phyloP scores from a whole-genome alignment of 495 filamentous ascomycete species.

The Penicillium goetzii region DNA sequence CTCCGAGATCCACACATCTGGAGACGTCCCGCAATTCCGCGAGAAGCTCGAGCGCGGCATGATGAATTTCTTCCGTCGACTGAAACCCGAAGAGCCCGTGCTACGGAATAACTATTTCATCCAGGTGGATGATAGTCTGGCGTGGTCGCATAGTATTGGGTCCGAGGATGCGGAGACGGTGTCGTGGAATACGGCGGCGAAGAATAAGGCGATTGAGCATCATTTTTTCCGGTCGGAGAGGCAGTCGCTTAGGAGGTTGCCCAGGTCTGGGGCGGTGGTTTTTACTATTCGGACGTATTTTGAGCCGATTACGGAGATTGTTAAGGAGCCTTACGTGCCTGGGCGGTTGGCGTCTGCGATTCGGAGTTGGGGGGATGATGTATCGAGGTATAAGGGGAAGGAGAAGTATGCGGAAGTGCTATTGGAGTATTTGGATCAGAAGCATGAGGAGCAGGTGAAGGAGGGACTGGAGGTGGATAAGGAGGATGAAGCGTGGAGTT shows the following conservation, averaged over 20 bases:
- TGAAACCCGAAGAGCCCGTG: conserved; percentile 67
- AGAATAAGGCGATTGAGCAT: conserved; percentile 72
- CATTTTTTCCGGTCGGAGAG: conserved; percentile 82
- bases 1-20: conserved; percentile 81
- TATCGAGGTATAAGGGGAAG: conserved; percentile 80
- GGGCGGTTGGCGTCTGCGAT: conserved; percentile 72
- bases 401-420: conserved; percentile 78
- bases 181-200: conserved; percentile 78
- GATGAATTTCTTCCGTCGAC: conserved; percentile 74
- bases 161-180: conserved; percentile 65
- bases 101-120: conserved; percentile 76
- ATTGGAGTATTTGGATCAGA: conserved; percentile 79
- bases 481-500: conserved; percentile 61
- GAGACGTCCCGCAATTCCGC: conserved; percentile 76
- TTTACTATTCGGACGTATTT: conserved; percentile 85
- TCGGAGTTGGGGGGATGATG: conserved; percentile 86
- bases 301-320: conserved; percentile 67
- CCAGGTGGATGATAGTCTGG: conserved; percentile 72
- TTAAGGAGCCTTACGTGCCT: conserved; percentile 70
- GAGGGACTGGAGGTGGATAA: conserved; percentile 62
- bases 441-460: conserved; percentile 76
- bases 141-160: conserved; percentile 78
- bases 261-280: conserved; percentile 72
- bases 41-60: conserved; percentile 82
- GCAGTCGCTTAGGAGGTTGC: conserved; percentile 74